A percentile compares a stretch with the other conserved stretches of the same genome.
Evolutionary conservation across 2,329 filamentous ascomycete genomes (phyloP).

Genomic region (Aspergillus cejpii): DNA sequence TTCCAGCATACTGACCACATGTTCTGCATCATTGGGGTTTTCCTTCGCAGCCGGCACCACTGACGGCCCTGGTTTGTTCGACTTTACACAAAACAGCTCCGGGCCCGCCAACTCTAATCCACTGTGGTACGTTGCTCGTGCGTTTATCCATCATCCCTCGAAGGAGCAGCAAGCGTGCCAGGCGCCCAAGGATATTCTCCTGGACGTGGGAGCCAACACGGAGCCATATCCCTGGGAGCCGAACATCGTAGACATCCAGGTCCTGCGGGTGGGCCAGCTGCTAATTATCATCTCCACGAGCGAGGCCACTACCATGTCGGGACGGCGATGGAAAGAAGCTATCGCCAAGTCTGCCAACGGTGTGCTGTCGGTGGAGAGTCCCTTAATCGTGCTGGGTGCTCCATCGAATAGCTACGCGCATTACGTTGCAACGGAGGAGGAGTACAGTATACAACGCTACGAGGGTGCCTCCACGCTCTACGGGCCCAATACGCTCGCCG

Average conservation of each 20-base stretch:
- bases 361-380: conserved; percentile 46
- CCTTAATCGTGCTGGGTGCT: conserved; percentile 76
- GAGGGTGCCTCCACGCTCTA: conserved; percentile 92
- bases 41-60: conserved; percentile 90
- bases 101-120: conserved; percentile 66
- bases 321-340: conserved; percentile 74
- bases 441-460: conserved; percentile 80
- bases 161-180: conserved; percentile 69
- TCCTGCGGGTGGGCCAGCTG: conserved; percentile 75
- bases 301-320: conserved; percentile 88
- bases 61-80: conserved; percentile 83
- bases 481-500: conserved; percentile 72
- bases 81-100: conserved; percentile 83
- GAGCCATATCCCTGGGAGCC: conserved; percentile 80
- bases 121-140: conserved; percentile 70
- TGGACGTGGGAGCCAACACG: conserved; percentile 78
- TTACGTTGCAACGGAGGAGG: conserved; percentile 71
- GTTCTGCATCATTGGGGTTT: conserved; percentile 81
- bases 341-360: conserved; percentile 52
- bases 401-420: conserved; percentile 88
- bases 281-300: conserved; percentile 78
- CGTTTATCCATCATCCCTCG: conserved; percentile 63
- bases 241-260: conserved; percentile 84
- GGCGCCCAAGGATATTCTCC: conserved; percentile 70
- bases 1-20: conserved; percentile 59